Percentiles rank a stretch among this genome's conserved stretches.
phyloP scores from a whole-genome alignment of 139 green algal species.

The Closterium sp. region DNA sequence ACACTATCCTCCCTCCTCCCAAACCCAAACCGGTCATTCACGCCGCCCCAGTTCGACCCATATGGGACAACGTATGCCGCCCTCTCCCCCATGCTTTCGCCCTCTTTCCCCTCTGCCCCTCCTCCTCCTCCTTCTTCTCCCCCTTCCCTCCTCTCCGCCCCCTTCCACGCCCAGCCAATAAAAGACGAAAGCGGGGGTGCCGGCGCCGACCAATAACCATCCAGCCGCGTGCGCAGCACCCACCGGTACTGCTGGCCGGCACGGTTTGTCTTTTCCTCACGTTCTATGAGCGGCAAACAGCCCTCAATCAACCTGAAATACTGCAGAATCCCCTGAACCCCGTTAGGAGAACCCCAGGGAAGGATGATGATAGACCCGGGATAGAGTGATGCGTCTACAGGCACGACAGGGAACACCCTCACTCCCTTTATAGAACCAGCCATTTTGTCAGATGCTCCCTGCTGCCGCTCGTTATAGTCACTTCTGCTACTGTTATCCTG shows the following conservation, averaged over 20 bases:
- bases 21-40: slow-evolving; percentile 46
- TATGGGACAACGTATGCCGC: slow-evolving; percentile 20
- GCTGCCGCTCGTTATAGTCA: neutral
- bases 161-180: neutral
- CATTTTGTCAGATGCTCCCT: neutral
- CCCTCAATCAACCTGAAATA: slow-evolving; percentile 46
- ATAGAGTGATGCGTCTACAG: neutral
- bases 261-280: neutral
- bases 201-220: slow-evolving; percentile 35
- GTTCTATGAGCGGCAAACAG: slow-evolving; percentile 24
- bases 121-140: neutral
- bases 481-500: neutral
- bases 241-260: slow-evolving; percentile 13
- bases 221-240: slow-evolving; percentile 36
- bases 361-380: neutral
- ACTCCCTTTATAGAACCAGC: neutral
- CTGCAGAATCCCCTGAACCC: slow-evolving; percentile 46
- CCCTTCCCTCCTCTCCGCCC: neutral
- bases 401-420: neutral
- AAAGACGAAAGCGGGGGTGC: slow-evolving; percentile 20
- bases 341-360: neutral
- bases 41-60: slow-evolving; percentile 21
- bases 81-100: neutral
- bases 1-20: neutral
- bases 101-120: neutral